These are phyloP conservation scores for Dendrobium catenatum DNA, from an alignment of 106 monocot genomes.

Conservation along the genomic window DNA sequence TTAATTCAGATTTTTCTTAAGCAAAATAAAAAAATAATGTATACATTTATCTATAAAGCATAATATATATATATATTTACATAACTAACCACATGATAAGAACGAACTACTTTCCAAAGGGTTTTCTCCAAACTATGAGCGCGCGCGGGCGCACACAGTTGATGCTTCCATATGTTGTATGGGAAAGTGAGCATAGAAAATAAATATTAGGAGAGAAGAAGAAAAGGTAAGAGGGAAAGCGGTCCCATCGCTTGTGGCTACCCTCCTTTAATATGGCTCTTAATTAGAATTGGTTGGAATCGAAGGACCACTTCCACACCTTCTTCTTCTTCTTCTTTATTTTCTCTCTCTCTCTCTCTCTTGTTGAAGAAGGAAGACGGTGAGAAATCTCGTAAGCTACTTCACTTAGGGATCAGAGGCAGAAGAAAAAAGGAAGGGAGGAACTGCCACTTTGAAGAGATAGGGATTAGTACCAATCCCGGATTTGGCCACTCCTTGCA, in stretches of 20 bases:
- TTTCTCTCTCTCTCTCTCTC: constrained; percentile 8
- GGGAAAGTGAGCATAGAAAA: neutral
- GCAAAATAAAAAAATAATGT: too few relatives aligned
- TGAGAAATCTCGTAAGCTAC: neutral
- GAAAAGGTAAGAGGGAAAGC: constrained; percentile 3
- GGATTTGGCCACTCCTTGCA: constrained; percentile 7
- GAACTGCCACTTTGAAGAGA: constrained; percentile 2
- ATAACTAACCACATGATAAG: too few relatives aligned
- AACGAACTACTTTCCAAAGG: too few relatives aligned
- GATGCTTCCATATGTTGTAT: too few relatives aligned
- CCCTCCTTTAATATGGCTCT: constrained; percentile 18
- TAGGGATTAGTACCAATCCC: constrained; percentile 23
- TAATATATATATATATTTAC: too few relatives aligned
- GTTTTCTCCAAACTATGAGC: too few relatives aligned
- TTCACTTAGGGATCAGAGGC: constrained; percentile 6
- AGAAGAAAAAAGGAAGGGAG: constrained; percentile 11
- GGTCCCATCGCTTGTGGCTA: constrained; percentile 15
- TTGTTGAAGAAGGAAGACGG: neutral
- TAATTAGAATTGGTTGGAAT: constrained; percentile 34
- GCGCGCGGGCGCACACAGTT: too few relatives aligned
- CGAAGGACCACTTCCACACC: constrained; percentile 27
- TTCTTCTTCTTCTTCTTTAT: constrained; percentile 1
- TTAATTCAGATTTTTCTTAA: too few relatives aligned
- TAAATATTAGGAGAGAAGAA: neutral
- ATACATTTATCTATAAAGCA: too few relatives aligned